These are phyloP conservation scores for Bipolaris cookei DNA, from an alignment of 2,329 filamentous ascomycete genomes.

Conservation along the genomic window DNA sequence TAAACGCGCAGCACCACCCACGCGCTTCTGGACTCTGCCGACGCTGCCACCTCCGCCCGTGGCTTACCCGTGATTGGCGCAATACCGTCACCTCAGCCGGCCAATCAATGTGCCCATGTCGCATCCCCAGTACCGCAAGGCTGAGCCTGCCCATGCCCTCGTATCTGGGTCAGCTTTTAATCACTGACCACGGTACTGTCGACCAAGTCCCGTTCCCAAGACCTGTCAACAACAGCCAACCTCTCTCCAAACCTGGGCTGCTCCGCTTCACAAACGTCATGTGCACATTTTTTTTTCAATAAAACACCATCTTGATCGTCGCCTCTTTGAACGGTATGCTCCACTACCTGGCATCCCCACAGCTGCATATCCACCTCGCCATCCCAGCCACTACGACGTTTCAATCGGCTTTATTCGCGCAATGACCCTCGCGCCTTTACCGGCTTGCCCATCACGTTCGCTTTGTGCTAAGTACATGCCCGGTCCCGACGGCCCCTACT, in stretches of 20 bases:
- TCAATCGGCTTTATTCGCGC: constrained; percentile 15
- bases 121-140: constrained; percentile 5
- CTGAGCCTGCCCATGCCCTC: background rate
- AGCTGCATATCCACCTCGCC: constrained; percentile 7
- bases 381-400: constrained; percentile 8
- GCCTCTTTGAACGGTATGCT: background rate
- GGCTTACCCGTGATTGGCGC: constrained; percentile 15
- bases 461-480: constrained; percentile 2
- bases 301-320: constrained; percentile 1
- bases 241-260: background rate
- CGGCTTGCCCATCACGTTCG: background rate
- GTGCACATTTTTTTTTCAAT: background rate
- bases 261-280: background rate
- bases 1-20: constrained; percentile 14
- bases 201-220: background rate
- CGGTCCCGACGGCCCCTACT: background rate
- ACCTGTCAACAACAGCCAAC: background rate
- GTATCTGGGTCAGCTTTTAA: background rate
- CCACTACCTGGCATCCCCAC: constrained; percentile 7
- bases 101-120: constrained; percentile 1
- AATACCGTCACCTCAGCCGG: background rate
- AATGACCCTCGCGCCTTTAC: background rate
- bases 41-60: constrained; percentile 14
- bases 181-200: background rate
- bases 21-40: constrained; percentile 7